These are phyloP conservation scores for Mikania micrantha DNA, from an alignment of 129 eudicot species.

Conservation along the genomic window DNA sequence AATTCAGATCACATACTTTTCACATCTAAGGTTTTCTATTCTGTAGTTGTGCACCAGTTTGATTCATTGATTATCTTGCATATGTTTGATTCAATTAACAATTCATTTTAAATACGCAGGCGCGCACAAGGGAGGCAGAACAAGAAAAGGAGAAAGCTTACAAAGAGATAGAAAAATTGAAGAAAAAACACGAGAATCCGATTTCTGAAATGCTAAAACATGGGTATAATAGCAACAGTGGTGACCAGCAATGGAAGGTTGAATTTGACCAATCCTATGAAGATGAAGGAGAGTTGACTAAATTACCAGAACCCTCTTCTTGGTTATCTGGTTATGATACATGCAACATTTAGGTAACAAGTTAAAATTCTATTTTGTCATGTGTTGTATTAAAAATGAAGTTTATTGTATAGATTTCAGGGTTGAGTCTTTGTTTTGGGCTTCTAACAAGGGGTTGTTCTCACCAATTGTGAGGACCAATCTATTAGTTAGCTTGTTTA, in stretches of 20 bases:
- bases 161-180: slow-evolving; percentile 59
- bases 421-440: slow-evolving; percentile 13
- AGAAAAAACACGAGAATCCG: slow-evolving; percentile 41
- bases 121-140: slow-evolving; percentile 57
- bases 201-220: slow-evolving; percentile 27
- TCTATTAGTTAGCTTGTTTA: slow-evolving; percentile 5
- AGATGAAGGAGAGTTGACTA: slow-evolving; percentile 40
- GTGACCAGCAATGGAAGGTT: slow-evolving; percentile 45
- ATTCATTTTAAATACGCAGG: slow-evolving; percentile 38
- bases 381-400: slow-evolving; percentile 4
- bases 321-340: slow-evolving; percentile 90
- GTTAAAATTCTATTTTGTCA: too few relatives aligned
- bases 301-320: slow-evolving; percentile 48
- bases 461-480: slow-evolving; percentile 37
- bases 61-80: background rate
- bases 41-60: too few relatives aligned
- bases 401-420: slow-evolving; percentile 12
- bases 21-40: background rate
- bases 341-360: slow-evolving; percentile 56
- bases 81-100: background rate
- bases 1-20: background rate
- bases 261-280: slow-evolving; percentile 41
- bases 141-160: slow-evolving; percentile 62
- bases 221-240: slow-evolving; percentile 6
- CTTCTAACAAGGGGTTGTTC: slow-evolving; percentile 9